These are phyloP conservation scores for Globisporangium lucens DNA, from an alignment of 352 stramenopile genomes.

Conservation along the genomic window DNA sequence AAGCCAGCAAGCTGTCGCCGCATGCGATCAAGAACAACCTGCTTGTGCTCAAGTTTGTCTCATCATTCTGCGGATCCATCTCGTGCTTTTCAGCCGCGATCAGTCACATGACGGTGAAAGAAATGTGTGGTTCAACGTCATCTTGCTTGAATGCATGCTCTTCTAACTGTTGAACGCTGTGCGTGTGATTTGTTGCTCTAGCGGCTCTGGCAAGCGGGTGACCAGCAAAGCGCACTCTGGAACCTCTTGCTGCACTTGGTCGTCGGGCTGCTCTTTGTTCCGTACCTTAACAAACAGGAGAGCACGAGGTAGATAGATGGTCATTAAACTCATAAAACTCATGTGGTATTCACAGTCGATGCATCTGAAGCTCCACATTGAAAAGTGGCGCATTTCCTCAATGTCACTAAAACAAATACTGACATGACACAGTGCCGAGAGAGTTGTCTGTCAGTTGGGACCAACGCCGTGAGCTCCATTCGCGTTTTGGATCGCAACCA, in stretches of 20 bases:
- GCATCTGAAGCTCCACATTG: not conserved
- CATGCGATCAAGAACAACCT: slow-evolving; percentile 46
- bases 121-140: no score
- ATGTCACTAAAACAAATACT: no score
- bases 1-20: slow-evolving; percentile 41
- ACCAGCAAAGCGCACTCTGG: slow-evolving; percentile 43
- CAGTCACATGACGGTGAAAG: slow-evolving; percentile 46
- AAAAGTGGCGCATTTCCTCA: no score
- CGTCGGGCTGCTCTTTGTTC: slow-evolving; percentile 52
- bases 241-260: slow-evolving; percentile 48
- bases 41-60: slow-evolving; percentile 72
- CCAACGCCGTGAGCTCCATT: not conserved
- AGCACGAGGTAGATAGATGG: not conserved
- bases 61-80: slow-evolving; percentile 69
- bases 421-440: no score
- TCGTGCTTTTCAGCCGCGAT: slow-evolving; percentile 61
- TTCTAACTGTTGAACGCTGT: not conserved
- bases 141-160: no score
- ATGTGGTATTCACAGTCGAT: not conserved
- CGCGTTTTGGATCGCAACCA: slow-evolving; percentile 7
- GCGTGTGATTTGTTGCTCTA: slow-evolving; percentile 17
- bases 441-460: slow-evolving; percentile 6
- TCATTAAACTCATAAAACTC: not conserved
- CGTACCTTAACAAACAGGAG: slow-evolving; percentile 62
- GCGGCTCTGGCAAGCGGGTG: slow-evolving; percentile 44